Base-by-base conservation (phyloP, 352 stramenopile species). In the Pythium folliculosum region DNA sequence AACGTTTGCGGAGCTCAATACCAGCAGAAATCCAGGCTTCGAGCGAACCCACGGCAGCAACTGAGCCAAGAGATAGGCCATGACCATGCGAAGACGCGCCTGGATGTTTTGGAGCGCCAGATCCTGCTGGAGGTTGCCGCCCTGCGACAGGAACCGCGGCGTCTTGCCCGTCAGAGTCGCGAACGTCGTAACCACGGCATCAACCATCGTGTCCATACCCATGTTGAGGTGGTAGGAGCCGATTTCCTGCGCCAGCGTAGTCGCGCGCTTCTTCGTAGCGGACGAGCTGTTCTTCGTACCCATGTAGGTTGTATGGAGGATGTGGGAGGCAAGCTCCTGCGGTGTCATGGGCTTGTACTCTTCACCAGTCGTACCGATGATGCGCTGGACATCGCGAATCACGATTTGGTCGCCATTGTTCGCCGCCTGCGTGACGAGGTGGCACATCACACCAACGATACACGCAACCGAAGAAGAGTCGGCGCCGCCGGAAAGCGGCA, bases 21-120 rank as follows among this genome's bases (percentile, higher is more conserved):
- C 97, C 8, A 99, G 87, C n/a, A 99, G 70, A 65, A 99, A 99
- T 43, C 97, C 97, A 14, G 62, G 80, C 63, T 94, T 94, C 25
- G 83, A 88, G 21, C 97, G 90, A n/a, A 98, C 90, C 97, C 97
- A 99, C 6, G 97, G 97, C 50, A 99, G 78, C n/a, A 99, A 78
- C 71, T 99, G 97, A 14, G 97, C 97, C 52, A 99, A 87, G 21
- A 99, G 66, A 71, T 99, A 99, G 10, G 96, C 87, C 73, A 98
- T 97, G 23, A 99, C 97, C 97, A 99, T 99, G 54, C 97, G 90
- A 37, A 99, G 70, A 22, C 97, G 87, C 7, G 97, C 97, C 74
- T 99, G 97, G 72, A 99, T 99, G 75, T 99, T 99, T 80, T 99
- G 97, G 1, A 99, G 84, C 30, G 97, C 97, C 32, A 99, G 67